Evolutionary conservation across 108 stramenopile genomes (phyloP), one percentile per base, ranked within the genome.

Genomic region (Skeletonema grethae): DNA sequence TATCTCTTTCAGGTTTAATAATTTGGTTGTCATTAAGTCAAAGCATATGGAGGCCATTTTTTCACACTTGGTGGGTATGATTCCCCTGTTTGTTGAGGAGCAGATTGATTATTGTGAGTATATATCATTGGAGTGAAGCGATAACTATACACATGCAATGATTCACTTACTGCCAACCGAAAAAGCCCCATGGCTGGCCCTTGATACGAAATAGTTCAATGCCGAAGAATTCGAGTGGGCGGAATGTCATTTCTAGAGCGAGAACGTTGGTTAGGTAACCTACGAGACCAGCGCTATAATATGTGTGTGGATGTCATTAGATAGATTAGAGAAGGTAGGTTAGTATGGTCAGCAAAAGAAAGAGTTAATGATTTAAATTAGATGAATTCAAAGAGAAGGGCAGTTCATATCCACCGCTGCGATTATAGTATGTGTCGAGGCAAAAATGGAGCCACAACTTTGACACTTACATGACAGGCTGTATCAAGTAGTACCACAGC

Each of bases 171-270:
- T 98, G 97, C 87, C 82, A 77, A 9, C 50, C 50, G 61, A 97
- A 86, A 31, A 95, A 70, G n/a, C 94, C 94, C 82, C 91, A 89
- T 15, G 96, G 95, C 82, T 96, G 90, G 66, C 90, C 79, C 18
- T 84, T 75, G 9, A 90, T 63, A 8, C 95, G 90, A 61, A 88
- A 86, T 6, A 93, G 50, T 58, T 85, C 76, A 63, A 90, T 80
- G 5, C 97, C 97, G 58, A 83, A 76, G 65, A 87, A 96, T 80
- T 97, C 96, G 18, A 97, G 61, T 3, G 97, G 96, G 57, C 82
- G 86, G 71, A 97, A 96, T 7, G 95, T 97, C 93, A 97, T 90
- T 84, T 96, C 81, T 13, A 97, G 70, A 2, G 97, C 96, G 20
- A 97, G 67, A 43, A 93, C 91, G 68, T 97, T 97, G 32, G 96